Conservation (phyloP, 441 rosid genomes). For the Erodium chrysanthum region DNA sequence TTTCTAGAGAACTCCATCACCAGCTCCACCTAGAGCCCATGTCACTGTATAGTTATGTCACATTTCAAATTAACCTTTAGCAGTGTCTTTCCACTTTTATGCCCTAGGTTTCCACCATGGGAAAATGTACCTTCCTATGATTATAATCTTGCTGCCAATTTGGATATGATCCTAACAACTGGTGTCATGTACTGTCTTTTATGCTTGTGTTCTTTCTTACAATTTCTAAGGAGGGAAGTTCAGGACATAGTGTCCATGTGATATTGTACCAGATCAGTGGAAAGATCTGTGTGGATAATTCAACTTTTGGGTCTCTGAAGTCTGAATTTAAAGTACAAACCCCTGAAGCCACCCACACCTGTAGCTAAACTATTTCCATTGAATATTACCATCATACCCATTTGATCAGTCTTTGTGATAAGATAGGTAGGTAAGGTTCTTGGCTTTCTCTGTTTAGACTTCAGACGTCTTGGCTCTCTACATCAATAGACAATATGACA, state of each 20-base stretch:
- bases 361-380: background rate
- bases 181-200: background rate
- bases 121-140: background rate
- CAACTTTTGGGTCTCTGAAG: background rate
- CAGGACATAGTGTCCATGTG: background rate
- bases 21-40: conserved; percentile 3
- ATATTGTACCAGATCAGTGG: background rate
- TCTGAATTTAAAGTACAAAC: background rate
- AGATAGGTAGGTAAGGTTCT: conserved; percentile 11
- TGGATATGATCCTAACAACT: background rate
- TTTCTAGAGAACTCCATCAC: conserved; percentile 1
- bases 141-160: conserved; percentile 2
- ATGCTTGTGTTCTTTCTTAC: background rate
- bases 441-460: conserved; percentile 6
- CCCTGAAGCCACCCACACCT: conserved; percentile 11
- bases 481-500: conserved; percentile 5
- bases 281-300: background rate
- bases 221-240: background rate
- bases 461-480: background rate
- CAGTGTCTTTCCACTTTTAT: background rate
- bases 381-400: conserved; percentile 4
- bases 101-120: background rate
- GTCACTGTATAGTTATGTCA: background rate
- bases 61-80: conserved; percentile 4
- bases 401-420: conserved; percentile 5